Base-by-base conservation (phyloP, 208 protist species). In the Vickermania spadyakhi region DNA sequence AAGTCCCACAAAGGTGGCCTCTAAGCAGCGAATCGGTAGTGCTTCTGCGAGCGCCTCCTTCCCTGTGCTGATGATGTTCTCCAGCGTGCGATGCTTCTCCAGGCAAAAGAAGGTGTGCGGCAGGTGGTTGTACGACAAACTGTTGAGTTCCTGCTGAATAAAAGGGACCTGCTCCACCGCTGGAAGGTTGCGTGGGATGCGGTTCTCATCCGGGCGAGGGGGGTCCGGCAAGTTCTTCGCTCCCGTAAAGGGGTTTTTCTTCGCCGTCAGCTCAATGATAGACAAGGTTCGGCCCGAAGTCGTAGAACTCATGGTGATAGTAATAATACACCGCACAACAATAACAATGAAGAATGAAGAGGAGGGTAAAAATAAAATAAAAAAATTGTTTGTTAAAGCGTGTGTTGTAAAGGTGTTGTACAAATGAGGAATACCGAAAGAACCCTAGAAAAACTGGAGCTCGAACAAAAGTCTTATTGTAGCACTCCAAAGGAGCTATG, bases 11-110 rank as follows among this genome's bases (percentile, higher is more conserved):
- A 95, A 97, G 1, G 86, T 93, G 7, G 89, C 91, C 72, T 97
- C 89, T 3, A 97, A 73, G 62, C 91, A 97, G 52, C 89, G 79
- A 49, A 97, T 97, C 26, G 91, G 91, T 50, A 97, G 73, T 22
- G 86, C 76, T 66, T 96, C 87, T 14, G 60, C 7, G 5, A 95
- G 73, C 26, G 89, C 81, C 65, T 96, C 87, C 58, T 75, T 87
- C 25, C 73, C 85, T 7, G 89, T 95, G 23, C 79, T 21, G 1
- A 96, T 52, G 56, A 97, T 89, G 52, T 81, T 89, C 58, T 85
- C 71, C 64, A 97, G 64, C 0, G 91, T 77, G 21, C 91, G 81
- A 56, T 87, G 79, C 70, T 96, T 97, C 45, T 89, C 77, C n/a
- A 93, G 64, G 51, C 75, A 87, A 58, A 96, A 97, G 59, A 97